These are phyloP conservation scores for Boletus subluridellus DNA, from an alignment of 1,284 basidiomycete genomes.

Conservation along the genomic window DNA sequence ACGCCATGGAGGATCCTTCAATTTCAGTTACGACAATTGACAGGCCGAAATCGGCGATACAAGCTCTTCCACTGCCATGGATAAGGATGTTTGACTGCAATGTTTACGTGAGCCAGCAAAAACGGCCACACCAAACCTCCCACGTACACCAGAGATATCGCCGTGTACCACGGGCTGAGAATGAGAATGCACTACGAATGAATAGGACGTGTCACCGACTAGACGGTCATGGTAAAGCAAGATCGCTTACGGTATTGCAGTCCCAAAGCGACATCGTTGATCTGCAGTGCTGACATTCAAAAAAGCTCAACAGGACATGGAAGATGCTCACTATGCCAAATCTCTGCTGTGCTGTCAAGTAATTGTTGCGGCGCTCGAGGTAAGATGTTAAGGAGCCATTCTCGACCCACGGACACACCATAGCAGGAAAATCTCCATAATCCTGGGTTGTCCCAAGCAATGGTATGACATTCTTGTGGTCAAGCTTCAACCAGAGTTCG, in stretches of 20 bases:
- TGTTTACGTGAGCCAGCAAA: background rate
- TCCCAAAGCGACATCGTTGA: slow-evolving; percentile 29
- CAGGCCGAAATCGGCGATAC: slow-evolving; percentile 24
- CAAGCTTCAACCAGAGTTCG: slow-evolving; percentile 22
- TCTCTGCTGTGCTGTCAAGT: slow-evolving; percentile 10
- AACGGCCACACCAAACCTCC: background rate
- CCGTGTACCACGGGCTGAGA: slow-evolving; percentile 24
- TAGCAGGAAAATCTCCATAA: slow-evolving; percentile 27
- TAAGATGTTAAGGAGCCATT: slow-evolving; percentile 22
- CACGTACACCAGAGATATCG: slow-evolving; percentile 31
- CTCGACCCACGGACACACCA: slow-evolving; percentile 31
- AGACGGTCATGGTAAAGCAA: background rate
- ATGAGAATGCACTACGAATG: slow-evolving; percentile 18
- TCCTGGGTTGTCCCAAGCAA: slow-evolving; percentile 24
- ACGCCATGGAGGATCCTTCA: slow-evolving; percentile 8
- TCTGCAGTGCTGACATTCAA: slow-evolving; percentile 4
- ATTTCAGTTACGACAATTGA: slow-evolving; percentile 14
- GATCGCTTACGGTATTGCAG: slow-evolving; percentile 25
- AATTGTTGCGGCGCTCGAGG: slow-evolving; percentile 4
- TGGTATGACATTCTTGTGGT: slow-evolving; percentile 25
- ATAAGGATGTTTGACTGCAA: slow-evolving; percentile 24
- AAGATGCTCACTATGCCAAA: slow-evolving; percentile 20
- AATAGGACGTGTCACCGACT: background rate
- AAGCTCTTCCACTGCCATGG: slow-evolving; percentile 20
- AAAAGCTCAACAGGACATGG: background rate